Evolutionary conservation across 805 yeast species (phyloP), one percentile per base, ranked within the genome.

Genomic region (Suhomyces canberraensis): DNA sequence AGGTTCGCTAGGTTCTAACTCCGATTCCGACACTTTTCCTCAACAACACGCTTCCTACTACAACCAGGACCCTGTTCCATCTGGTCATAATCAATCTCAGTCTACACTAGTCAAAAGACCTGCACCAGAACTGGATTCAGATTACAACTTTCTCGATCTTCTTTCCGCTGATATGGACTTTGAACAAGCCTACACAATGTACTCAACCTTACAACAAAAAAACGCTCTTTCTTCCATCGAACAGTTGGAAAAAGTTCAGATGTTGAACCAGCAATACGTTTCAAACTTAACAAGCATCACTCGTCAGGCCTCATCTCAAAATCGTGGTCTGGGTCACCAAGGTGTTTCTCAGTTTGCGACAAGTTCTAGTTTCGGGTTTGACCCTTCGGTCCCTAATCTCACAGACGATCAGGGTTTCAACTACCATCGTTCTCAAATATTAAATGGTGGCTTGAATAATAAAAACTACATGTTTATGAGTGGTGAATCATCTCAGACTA

Each of bases 131-230:
- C n/a, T n/a, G n/a, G n/a, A n/a, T n/a, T n/a, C n/a, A n/a, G n/a
- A n/a, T n/a, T n/a, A n/a, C n/a, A 25, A 32, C 29, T 36, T 44
- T 29, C 40, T 59, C 28, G 65, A 63, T 35, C 50, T 63, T 58
- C 59, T 63, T 35, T 50, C 64, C 15, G 51, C 55, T 36, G 71
- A 66, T 51, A 67, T 67, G 72, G 66, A 67, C 37, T 68, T 69
- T 36, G 73, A 69, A 54, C 71, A 67, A 51, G 72, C 72, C 9
- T 69, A 66, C 43, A 44, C 54, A 22, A 60, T 65, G 64, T 69
- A 66, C 50, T 50, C 57, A 27, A 56, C 54, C 28, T 47, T 66
- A 33, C 72, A 67, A 45, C 68, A 64, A 33, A 64, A 64, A 33
- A 35, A 39, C 9, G 70, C 70, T 16, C 16, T 54, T 16, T 45